Evolutionary conservation across 805 yeast genomes (phyloP).

Genomic region (Pichia phayaonensis): DNA sequence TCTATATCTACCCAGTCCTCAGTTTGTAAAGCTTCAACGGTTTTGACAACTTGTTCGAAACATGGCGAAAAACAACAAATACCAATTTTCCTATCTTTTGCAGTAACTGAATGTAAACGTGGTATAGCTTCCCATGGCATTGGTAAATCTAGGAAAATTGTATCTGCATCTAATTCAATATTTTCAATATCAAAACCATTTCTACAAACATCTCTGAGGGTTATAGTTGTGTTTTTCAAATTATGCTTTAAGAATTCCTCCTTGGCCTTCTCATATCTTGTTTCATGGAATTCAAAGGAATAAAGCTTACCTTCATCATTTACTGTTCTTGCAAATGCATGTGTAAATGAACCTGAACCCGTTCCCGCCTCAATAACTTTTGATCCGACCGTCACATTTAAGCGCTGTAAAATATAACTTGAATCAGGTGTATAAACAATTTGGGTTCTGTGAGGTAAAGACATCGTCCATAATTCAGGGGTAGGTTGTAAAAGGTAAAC

Average conservation of each 20-base stretch:
- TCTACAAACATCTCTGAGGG: slow-evolving; percentile 89
- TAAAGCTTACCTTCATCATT: slow-evolving; percentile 54
- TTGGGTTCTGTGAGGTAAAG: slow-evolving; percentile 95
- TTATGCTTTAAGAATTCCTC: slow-evolving; percentile 72
- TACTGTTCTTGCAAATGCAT: slow-evolving; percentile 79
- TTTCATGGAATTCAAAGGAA: slow-evolving; percentile 88
- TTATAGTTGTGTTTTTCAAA: slow-evolving; percentile 49
- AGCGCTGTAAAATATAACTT: slow-evolving; percentile 77
- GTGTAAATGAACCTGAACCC: slow-evolving; percentile 94
- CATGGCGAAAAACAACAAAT: slow-evolving; percentile 97
- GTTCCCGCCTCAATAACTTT: slow-evolving; percentile 95
- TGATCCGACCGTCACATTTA: slow-evolving; percentile 66
- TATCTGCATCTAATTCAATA: slow-evolving; percentile 49
- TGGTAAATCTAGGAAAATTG: slow-evolving; percentile 85
- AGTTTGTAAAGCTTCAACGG: slow-evolving; percentile 64
- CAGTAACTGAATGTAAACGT: slow-evolving; percentile 52
- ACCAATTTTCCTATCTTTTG: slow-evolving; percentile 46
- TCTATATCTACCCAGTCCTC: slow-evolving; percentile 83
- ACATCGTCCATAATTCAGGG: slow-evolving; percentile 93
- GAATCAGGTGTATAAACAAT: slow-evolving; percentile 96
- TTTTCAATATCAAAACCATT: slow-evolving; percentile 62
- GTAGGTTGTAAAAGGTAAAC: slow-evolving; percentile 85
- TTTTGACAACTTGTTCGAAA: slow-evolving; percentile 90
- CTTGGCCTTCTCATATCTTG: slow-evolving; percentile 71
- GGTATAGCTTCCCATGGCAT: slow-evolving; percentile 96